phyloP scores from a whole-genome alignment of 345 rosid species.

The Ceriops zippeliana region DNA sequence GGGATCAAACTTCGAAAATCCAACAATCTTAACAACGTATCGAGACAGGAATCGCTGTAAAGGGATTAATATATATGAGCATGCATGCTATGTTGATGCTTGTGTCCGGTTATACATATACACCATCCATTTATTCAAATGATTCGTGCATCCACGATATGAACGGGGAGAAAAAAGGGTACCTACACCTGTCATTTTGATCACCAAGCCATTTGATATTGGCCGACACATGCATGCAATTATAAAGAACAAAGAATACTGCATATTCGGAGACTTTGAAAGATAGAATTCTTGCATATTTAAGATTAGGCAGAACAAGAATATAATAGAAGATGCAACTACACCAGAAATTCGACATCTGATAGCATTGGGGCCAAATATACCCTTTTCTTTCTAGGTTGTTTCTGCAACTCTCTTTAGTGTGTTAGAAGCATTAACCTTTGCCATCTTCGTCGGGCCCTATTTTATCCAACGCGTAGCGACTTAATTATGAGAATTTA shows the following conservation, averaged over 20 bases:
- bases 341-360: background rate
- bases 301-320: constrained; percentile 5
- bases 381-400: background rate
- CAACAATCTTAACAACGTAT: too few relatives aligned
- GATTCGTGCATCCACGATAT: too few relatives aligned
- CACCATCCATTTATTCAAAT: too few relatives aligned
- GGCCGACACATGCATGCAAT: constrained; percentile 21
- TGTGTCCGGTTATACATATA: too few relatives aligned
- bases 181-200: background rate
- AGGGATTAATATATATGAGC: too few relatives aligned
- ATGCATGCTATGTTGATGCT: too few relatives aligned
- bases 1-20: too few relatives aligned
- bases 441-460: constrained; percentile 14
- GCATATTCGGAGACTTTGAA: constrained; percentile 11
- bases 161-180: background rate
- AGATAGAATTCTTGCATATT: constrained; percentile 9
- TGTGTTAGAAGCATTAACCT: background rate
- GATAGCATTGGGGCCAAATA: too few relatives aligned
- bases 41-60: too few relatives aligned
- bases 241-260: constrained; percentile 11
- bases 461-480: background rate
- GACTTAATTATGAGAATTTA: background rate
- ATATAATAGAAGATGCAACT: background rate
- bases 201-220: constrained; percentile 1
- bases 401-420: background rate